These are phyloP conservation scores for Fusarium sp. DNA, from an alignment of 2,329 filamentous ascomycete species.

Conservation along the genomic window DNA sequence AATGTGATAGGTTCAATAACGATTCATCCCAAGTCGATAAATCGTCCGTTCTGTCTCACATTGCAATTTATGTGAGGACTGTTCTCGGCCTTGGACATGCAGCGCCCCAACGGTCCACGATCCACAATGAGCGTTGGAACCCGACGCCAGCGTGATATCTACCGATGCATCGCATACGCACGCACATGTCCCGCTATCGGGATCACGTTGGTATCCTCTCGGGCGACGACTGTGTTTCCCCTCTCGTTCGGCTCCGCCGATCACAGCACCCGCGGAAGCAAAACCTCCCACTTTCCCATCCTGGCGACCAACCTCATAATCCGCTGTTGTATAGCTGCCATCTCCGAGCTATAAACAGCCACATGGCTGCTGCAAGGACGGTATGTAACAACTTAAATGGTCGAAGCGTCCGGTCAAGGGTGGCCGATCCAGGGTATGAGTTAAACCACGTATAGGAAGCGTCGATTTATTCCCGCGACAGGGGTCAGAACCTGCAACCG, in stretches of 20 bases:
- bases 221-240: constrained; percentile 5
- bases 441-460: constrained; percentile 47
- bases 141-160: constrained; percentile 15
- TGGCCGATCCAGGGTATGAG: constrained; percentile 16
- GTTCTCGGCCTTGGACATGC: constrained; percentile 9
- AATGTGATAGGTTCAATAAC: no score
- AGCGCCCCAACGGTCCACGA: constrained; percentile 6
- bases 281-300: not conserved
- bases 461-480: constrained; percentile 19
- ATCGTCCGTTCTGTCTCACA: constrained; percentile 22
- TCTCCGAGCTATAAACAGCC: constrained; percentile 21
- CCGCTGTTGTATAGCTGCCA: no score
- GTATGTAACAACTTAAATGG: not conserved
- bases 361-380: constrained; percentile 41
- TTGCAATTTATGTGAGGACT: constrained; percentile 10
- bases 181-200: not conserved
- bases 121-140: constrained; percentile 13
- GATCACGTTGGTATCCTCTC: constrained; percentile 19
- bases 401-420: constrained; percentile 19
- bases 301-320: not conserved
- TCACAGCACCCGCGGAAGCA: not conserved
- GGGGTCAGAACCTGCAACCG: constrained; percentile 17
- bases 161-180: constrained; percentile 5
- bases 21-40: not conserved
- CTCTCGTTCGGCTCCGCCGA: constrained; percentile 2